A percentile compares a stretch with the other conserved stretches of the same genome.
Conservation (phyloP, 2,329 filamentous ascomycete species). For the Lasiodiplodia hormozganensis region DNA sequence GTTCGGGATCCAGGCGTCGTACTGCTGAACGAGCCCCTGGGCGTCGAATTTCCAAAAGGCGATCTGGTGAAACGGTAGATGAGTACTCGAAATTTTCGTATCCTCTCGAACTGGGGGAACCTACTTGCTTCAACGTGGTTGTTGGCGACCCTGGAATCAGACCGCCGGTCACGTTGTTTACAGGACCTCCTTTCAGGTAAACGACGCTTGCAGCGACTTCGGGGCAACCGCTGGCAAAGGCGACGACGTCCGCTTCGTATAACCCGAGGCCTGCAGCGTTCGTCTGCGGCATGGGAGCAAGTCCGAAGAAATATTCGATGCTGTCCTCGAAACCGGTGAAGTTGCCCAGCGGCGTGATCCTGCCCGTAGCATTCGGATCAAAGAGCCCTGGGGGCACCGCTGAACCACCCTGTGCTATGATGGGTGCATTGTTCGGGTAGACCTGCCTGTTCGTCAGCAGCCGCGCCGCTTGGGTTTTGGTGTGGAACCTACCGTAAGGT, state of each 20-base stretch:
- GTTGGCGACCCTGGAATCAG: slow-evolving; percentile 41
- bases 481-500: slow-evolving; percentile 42
- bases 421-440: slow-evolving; percentile 48
- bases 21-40: slow-evolving; percentile 50
- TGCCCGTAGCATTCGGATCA: slow-evolving; percentile 46
- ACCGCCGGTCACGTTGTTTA: slow-evolving; percentile 40
- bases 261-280: slow-evolving; percentile 36
- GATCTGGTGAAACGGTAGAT: slow-evolving; percentile 32
- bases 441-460: slow-evolving; percentile 11
- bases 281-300: slow-evolving; percentile 46
- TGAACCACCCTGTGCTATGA: slow-evolving; percentile 43
- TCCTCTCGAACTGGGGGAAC: neutral
- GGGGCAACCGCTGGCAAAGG: slow-evolving; percentile 45
- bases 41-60: slow-evolving; percentile 58
- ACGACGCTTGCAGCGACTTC: slow-evolving; percentile 49
- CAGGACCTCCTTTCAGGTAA: slow-evolving; percentile 40
- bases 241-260: slow-evolving; percentile 35
- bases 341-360: slow-evolving; percentile 52
- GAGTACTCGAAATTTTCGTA: too few species aligned
- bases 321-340: slow-evolving; percentile 52
- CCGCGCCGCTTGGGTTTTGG: neutral
- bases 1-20: slow-evolving; percentile 55
- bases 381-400: slow-evolving; percentile 51
- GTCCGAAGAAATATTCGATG: slow-evolving; percentile 55
- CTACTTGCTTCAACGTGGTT: slow-evolving; percentile 45